Evolutionary conservation across 164 flowering plant species (phyloP).

Genomic region (Umbilicus rupestris): DNA sequence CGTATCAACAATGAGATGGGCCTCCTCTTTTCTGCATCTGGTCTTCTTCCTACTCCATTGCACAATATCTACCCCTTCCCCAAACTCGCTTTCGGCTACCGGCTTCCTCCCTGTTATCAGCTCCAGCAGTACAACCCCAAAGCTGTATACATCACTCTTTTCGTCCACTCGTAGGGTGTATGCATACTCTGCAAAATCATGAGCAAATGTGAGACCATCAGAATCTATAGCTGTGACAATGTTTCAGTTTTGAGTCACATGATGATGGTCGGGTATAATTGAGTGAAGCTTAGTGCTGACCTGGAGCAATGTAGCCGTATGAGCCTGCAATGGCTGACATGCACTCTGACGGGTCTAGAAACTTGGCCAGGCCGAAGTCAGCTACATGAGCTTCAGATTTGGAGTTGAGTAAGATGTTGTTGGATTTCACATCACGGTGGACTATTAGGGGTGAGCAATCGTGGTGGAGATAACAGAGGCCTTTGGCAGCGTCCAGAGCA

Average conservation of each 20-base stretch:
- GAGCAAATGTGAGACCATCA: too few relatives aligned
- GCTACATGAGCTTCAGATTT: constrained; percentile 75
- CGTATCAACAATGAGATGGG: constrained; percentile 25
- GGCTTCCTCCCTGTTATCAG: constrained; percentile 58
- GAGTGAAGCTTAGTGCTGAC: constrained; percentile 25
- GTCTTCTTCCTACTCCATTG: constrained; percentile 52
- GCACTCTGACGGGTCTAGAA: constrained; percentile 49
- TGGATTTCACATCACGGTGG: constrained; percentile 69
- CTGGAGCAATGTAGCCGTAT: constrained; percentile 94
- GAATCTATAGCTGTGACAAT: too few relatives aligned
- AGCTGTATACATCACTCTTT: constrained; percentile 75
- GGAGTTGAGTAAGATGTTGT: constrained; percentile 61
- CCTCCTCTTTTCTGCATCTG: constrained; percentile 26
- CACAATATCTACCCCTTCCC: constrained; percentile 65
- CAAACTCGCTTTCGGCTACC: constrained; percentile 61
- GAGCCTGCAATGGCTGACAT: constrained; percentile 95
- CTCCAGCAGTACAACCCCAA: constrained; percentile 63
- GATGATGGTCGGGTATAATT: too few relatives aligned
- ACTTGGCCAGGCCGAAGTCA: constrained; percentile 89
- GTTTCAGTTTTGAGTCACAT: too few relatives aligned
- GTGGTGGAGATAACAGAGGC: constrained; percentile 67
- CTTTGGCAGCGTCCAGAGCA: constrained; percentile 58
- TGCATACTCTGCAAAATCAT: constrained; percentile 49
- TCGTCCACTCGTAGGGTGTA: constrained; percentile 64
- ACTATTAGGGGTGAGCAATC: constrained; percentile 63